phyloP scores from a whole-genome alignment of 176 grass and related monocot genomes.

The Tillandsia fasciculata region DNA sequence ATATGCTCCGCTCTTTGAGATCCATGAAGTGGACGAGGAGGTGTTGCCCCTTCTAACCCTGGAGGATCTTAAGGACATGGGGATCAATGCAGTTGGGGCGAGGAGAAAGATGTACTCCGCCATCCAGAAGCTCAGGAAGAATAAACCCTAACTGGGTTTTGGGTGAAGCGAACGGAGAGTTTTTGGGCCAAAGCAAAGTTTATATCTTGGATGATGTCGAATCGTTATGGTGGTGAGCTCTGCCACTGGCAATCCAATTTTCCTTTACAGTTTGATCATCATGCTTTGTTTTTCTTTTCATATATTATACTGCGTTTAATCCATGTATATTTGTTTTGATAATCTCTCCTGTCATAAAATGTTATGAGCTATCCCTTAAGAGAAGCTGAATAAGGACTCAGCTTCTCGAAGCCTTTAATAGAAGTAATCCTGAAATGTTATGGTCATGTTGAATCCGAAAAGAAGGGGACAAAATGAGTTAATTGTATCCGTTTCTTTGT shows the following conservation, averaged over 20 bases:
- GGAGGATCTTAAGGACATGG: slow-evolving; percentile 93
- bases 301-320: not conserved
- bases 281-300: not conserved
- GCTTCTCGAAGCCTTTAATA: not conserved
- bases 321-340: not conserved
- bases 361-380: not conserved
- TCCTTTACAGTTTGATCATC: not conserved
- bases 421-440: not conserved
- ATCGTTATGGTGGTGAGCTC: slow-evolving; percentile 1
- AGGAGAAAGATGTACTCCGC: slow-evolving; percentile 74
- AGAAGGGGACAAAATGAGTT: no score
- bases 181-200: not conserved
- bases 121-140: slow-evolving; percentile 56
- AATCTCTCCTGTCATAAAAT: not conserved
- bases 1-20: slow-evolving; percentile 70
- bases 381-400: not conserved
- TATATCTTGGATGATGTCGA: not conserved
- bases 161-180: no score
- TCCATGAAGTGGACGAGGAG: slow-evolving; percentile 81
- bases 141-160: slow-evolving; percentile 1
- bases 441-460: not conserved
- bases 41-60: slow-evolving; percentile 77
- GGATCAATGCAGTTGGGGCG: slow-evolving; percentile 73
- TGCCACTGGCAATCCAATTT: not conserved
- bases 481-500: no score